Conservation (phyloP, 441 rosid species). For the Populus trichocarpa region DNA sequence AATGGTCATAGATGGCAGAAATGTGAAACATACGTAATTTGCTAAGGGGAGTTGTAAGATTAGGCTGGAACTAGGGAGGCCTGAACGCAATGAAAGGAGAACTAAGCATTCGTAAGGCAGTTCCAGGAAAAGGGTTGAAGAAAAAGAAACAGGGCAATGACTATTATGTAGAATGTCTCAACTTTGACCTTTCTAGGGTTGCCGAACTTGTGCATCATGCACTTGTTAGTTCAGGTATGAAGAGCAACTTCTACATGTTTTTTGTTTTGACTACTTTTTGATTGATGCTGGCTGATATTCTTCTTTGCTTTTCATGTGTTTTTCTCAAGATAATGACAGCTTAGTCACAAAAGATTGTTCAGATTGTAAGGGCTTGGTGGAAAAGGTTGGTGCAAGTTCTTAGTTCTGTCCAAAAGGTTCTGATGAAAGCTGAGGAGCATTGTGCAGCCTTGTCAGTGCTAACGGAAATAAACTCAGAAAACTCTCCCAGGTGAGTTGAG, state of each 20-base stretch:
- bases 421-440: not conserved
- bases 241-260: not conserved
- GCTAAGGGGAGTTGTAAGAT: not conserved
- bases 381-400: conserved; percentile 2
- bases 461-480: not conserved
- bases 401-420: not conserved
- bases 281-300: not conserved
- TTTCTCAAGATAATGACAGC: not conserved
- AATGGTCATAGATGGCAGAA: not conserved
- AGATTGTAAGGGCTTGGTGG: not conserved
- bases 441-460: not conserved
- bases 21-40: not conserved
- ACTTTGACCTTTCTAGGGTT: conserved; percentile 12
- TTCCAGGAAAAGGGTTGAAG: not conserved
- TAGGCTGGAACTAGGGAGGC: not conserved
- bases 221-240: conserved; percentile 19
- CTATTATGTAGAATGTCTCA: not conserved
- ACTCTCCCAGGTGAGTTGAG: conserved; percentile 18
- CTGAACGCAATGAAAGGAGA: not conserved
- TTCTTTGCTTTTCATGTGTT: not conserved
- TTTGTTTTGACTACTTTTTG: not conserved
- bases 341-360: not conserved
- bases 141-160: conserved; percentile 2
- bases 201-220: conserved; percentile 1
- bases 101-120: conserved; percentile 11